phyloP scores from a whole-genome alignment of 306 rosid genomes.

The Prunus mira region DNA sequence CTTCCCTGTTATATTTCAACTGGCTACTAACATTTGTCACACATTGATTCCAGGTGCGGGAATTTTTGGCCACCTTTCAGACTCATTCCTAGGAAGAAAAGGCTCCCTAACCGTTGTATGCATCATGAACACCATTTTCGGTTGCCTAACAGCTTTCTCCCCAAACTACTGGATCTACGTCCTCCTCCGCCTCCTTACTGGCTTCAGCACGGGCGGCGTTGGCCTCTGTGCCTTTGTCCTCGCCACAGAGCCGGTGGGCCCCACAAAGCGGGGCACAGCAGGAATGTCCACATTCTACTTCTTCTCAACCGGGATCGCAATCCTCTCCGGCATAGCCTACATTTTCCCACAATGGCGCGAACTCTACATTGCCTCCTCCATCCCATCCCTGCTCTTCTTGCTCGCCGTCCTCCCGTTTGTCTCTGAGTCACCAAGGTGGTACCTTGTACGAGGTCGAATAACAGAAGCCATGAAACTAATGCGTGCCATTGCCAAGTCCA shows the following conservation, averaged over 20 bases:
- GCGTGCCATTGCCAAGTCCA: constrained; percentile 56
- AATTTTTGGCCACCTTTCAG: constrained; percentile 84
- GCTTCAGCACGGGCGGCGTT: constrained; percentile 80
- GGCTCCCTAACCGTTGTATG: constrained; percentile 79
- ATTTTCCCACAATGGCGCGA: constrained; percentile 62
- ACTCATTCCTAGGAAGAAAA: constrained; percentile 76
- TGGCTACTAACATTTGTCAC: background rate
- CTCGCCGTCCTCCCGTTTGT: constrained; percentile 57
- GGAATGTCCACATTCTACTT: constrained; percentile 97
- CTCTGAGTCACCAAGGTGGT: constrained; percentile 96
- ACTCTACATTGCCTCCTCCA: constrained; percentile 64
- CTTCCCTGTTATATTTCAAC: background rate
- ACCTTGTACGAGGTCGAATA: constrained; percentile 62
- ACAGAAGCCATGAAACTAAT: constrained; percentile 61
- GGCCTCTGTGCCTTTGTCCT: constrained; percentile 89
- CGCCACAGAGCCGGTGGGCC: constrained; percentile 76
- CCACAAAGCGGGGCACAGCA: constrained; percentile 53
- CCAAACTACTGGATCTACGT: constrained; percentile 53
- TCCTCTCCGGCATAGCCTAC: constrained; percentile 65
- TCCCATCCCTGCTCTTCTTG: constrained; percentile 70
- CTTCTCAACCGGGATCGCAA: constrained; percentile 77
- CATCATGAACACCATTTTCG: constrained; percentile 59
- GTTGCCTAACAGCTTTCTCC: constrained; percentile 67
- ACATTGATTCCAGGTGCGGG: constrained; percentile 69
- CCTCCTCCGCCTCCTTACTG: constrained; percentile 78